phyloP scores from a whole-genome alignment of 192 early-diverging fungal genomes.

The Irineochytrium annulatum region DNA sequence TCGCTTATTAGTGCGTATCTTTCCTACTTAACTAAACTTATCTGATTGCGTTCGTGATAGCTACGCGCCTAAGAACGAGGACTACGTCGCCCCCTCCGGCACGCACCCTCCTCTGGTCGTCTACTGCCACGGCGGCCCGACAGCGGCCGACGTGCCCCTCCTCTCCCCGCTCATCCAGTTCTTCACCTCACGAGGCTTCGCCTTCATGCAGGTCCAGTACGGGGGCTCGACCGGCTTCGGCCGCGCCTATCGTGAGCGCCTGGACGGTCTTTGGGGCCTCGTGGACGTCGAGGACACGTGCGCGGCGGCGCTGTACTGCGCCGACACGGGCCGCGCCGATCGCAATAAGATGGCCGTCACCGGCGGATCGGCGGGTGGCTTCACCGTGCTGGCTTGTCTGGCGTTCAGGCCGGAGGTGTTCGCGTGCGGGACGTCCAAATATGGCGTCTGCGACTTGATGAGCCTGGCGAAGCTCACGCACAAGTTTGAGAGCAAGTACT shows the following conservation, averaged over 20 bases:
- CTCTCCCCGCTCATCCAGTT: constrained; percentile 56
- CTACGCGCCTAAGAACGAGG: constrained; percentile 62
- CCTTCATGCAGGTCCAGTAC: constrained; percentile 70
- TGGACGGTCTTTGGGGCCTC: constrained; percentile 66
- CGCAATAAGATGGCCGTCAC: constrained; percentile 57
- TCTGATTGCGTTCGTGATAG: constrained; percentile 46
- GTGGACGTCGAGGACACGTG: constrained; percentile 78
- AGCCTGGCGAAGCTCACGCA: constrained; percentile 69
- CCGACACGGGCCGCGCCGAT: constrained; percentile 53
- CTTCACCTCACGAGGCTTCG: constrained; percentile 77
- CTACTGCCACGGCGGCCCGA: constrained; percentile 72
- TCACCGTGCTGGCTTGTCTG: constrained; percentile 57
- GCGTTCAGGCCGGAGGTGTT: constrained; percentile 69
- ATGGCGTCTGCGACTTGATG: constrained; percentile 70
- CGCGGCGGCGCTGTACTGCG: constrained; percentile 61
- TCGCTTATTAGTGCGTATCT: constrained; percentile 8
- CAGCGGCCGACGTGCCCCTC: constrained; percentile 30
- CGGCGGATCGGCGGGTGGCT: constrained; percentile 69
- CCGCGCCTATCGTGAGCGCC: constrained; percentile 62
- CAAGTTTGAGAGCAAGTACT: constrained; percentile 67
- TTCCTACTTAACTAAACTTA: neutral
- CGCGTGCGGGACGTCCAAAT: constrained; percentile 64
- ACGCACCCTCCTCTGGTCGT: constrained; percentile 66
- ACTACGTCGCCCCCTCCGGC: constrained; percentile 36
- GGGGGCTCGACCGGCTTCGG: constrained; percentile 76